These are phyloP conservation scores for Fusarium sp. DNA, from an alignment of 2,329 filamentous ascomycete genomes.

Conservation along the genomic window DNA sequence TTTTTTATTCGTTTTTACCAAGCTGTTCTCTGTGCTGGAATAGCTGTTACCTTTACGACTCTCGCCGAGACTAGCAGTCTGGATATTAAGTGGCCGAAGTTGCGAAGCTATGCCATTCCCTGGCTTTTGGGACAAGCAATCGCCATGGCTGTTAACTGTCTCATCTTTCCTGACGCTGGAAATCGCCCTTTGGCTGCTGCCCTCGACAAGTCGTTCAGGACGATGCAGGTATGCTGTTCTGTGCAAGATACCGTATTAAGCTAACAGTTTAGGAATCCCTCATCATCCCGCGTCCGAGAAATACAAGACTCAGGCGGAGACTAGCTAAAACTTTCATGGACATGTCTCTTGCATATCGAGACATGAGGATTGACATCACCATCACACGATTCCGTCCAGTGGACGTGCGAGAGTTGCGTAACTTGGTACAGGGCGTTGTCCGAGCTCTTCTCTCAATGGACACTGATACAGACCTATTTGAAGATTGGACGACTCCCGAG, in stretches of 20 bases:
- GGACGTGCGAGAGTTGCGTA: slow-evolving; percentile 62
- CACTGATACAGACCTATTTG: slow-evolving; percentile 59
- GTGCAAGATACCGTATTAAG: neutral
- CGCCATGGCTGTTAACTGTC: slow-evolving; percentile 58
- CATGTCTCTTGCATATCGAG: slow-evolving; percentile 65
- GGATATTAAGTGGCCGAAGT: slow-evolving; percentile 59
- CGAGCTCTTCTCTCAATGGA: slow-evolving; percentile 63
- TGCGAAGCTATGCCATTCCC: slow-evolving; percentile 64
- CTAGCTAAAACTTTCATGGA: slow-evolving; percentile 65
- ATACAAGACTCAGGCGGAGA: slow-evolving; percentile 51
- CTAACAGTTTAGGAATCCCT: slow-evolving; percentile 45
- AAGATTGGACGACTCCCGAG: slow-evolving; percentile 37
- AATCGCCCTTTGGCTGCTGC: slow-evolving; percentile 61
- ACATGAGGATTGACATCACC: slow-evolving; percentile 67
- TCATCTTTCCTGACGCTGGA: slow-evolving; percentile 66
- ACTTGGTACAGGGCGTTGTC: slow-evolving; percentile 65
- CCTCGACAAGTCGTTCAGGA: slow-evolving; percentile 58
- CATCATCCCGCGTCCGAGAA: slow-evolving; percentile 43
- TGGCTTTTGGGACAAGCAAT: slow-evolving; percentile 67
- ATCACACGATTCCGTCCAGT: slow-evolving; percentile 62
- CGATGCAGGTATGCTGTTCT: slow-evolving; percentile 54
- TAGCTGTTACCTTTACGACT: slow-evolving; percentile 64
- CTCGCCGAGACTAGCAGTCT: slow-evolving; percentile 59
- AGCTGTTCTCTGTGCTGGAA: slow-evolving; percentile 63
- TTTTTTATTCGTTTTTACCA: slow-evolving; percentile 68